phyloP scores from a whole-genome alignment of 2,329 filamentous ascomycete species.

The Pseudogymnoascus sp. region DNA sequence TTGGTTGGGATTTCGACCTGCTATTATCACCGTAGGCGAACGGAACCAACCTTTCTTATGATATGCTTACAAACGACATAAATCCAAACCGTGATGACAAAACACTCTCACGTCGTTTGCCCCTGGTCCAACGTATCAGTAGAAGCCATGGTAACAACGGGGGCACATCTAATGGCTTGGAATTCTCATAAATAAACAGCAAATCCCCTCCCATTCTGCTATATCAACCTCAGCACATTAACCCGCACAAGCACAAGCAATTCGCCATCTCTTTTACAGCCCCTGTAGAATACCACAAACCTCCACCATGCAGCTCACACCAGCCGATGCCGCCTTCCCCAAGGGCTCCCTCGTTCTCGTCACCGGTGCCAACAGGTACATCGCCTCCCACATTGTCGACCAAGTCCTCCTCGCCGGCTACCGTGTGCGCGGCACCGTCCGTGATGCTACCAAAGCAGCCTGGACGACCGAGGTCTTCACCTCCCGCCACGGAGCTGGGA shows the following conservation, averaged over 20 bases:
- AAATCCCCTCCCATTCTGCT: neutral
- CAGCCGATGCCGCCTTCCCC: constrained; percentile 12
- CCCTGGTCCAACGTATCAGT: neutral
- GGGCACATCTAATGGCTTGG: neutral
- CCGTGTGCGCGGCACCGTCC: constrained; percentile 38
- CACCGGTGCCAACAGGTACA: constrained; percentile 35
- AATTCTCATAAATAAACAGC: neutral
- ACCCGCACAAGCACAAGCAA: neutral
- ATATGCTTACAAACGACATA: neutral
- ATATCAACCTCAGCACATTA: neutral
- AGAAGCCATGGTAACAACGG: neutral
- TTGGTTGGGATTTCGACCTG: neutral
- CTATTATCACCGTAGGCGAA: neutral
- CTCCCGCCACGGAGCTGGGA: constrained; percentile 28
- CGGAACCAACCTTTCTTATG: neutral
- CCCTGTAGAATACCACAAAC: neutral
- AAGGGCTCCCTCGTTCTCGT: constrained; percentile 32
- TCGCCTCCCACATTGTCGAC: constrained; percentile 34
- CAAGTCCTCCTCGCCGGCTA: constrained; percentile 34
- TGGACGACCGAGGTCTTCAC: constrained; percentile 29
- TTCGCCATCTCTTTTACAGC: neutral
- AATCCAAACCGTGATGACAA: neutral
- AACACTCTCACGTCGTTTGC: neutral
- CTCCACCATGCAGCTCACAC: neutral
- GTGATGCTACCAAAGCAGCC: constrained; percentile 27